Base-by-base conservation (phyloP, 2,329 filamentous ascomycete genomes). In the Penicillium sp. region DNA sequence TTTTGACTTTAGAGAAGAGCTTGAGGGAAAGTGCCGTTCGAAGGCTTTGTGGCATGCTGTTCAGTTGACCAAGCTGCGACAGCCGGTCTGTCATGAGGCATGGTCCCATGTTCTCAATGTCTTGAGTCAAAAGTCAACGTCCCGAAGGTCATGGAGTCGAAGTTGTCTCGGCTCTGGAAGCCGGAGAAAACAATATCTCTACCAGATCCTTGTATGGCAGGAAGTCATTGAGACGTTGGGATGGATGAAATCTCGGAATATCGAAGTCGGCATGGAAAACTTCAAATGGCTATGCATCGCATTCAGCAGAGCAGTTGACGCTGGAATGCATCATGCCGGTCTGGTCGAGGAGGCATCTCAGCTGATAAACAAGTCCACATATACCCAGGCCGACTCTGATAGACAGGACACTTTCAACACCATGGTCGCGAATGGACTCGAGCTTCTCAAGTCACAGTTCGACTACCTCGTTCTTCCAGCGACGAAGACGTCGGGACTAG, bases 161-260 rank as follows among this genome's bases (percentile, higher is more conserved):
- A 34, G 31, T 18, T 34, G 31, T 9, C 8, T 34, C 9, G 26
- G 26, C 16, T 34, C 31, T 6, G 31, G 31, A 18, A 34, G 3
- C 31, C 31, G 10, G 9, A 16, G 31, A n/a, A 50, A 50, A 20
- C 54, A 54, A 39, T 50, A 57, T 31, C 52, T 58, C 22, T 62
- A 70, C 37, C 57, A 60, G 40, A 56, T 71, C 36, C 44, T 70
- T 31, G 58, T 64, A 28, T 74, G 71, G 70, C 58, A 67, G 46
- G 67, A 69, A 40, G 55, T 61, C 6, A 29, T 64, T 20, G 54
- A 63, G 34, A 53, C 69, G 8, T 42, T 66, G 2, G 46, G 54
- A 14, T 68, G 60, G 61, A 71, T 72, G 67, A 55, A 60, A 32
- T 46, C 58, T 8, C 53, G 60, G 14, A 50, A 62, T 32, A 42